Percentiles rank a stretch among this genome's conserved stretches.
Conservation (phyloP, 192 early-diverging fungal genomes). For the Backusella australiensis region DNA sequence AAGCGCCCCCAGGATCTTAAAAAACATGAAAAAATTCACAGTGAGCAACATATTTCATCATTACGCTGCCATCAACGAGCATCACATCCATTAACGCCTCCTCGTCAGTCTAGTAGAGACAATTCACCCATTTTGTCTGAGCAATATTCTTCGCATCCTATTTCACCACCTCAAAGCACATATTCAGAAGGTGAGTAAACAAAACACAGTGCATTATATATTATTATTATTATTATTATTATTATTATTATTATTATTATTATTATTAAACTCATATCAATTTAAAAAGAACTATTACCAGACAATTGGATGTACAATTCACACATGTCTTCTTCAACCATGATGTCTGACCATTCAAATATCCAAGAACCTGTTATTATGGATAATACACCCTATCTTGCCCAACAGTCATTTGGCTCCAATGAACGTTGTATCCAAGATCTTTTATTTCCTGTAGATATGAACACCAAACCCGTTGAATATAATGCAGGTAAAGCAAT, state of each 20-base stretch:
- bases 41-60: slow-evolving; percentile 35
- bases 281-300: background rate
- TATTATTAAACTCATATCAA: background rate
- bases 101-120: slow-evolving; percentile 22
- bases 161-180: slow-evolving; percentile 37
- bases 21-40: slow-evolving; percentile 89
- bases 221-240: background rate
- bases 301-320: slow-evolving; percentile 12
- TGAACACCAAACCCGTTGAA: background rate
- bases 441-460: slow-evolving; percentile 3
- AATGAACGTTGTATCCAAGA: slow-evolving; percentile 4
- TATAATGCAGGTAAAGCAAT: background rate
- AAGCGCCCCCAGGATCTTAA: slow-evolving; percentile 93
- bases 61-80: background rate
- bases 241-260: no score
- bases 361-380: background rate
- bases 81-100: slow-evolving; percentile 31
- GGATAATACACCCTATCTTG: background rate
- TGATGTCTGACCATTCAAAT: background rate
- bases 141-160: slow-evolving; percentile 18
- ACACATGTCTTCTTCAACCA: background rate
- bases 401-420: background rate
- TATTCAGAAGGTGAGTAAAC: slow-evolving; percentile 24
- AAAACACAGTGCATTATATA: background rate
- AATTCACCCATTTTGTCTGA: slow-evolving; percentile 16